Conservation (phyloP, 2,329 filamentous ascomycete genomes). For the Zalaria sp. region DNA sequence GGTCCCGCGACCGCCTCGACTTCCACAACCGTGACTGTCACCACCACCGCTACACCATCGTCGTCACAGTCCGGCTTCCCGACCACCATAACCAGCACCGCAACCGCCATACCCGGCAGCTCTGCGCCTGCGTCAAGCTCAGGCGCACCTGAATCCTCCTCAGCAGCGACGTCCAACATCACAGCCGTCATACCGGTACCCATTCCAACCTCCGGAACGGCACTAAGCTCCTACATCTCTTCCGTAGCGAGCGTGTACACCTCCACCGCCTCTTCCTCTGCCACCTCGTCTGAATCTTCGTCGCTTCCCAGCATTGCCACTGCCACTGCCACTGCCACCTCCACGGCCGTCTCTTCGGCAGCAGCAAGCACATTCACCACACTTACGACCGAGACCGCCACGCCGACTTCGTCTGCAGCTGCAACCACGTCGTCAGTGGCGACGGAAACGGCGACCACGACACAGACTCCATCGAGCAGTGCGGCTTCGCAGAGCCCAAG, state of each 20-base stretch:
- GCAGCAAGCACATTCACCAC: not conserved
- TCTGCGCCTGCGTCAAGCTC: not conserved
- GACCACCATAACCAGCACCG: not conserved
- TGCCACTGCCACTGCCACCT: not conserved
- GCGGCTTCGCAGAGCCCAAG: not conserved
- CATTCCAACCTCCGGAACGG: not conserved
- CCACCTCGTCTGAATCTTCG: not conserved
- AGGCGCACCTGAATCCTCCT: not conserved
- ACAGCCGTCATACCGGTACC: conserved; percentile 3
- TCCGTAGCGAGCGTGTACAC: conserved; percentile 1
- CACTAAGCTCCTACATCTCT: conserved; percentile 1
- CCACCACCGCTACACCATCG: not conserved
- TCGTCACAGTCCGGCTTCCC: not conserved
- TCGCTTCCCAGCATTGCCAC: not conserved
- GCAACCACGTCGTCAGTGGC: not conserved
- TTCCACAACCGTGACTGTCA: not conserved
- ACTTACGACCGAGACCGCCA: not conserved
- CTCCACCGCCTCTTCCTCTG: not conserved
- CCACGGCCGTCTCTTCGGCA: not conserved
- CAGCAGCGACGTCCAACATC: not conserved
- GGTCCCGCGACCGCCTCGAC: conserved; percentile 2
- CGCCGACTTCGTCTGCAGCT: not conserved
- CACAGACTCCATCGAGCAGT: too few species aligned
- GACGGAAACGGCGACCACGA: not conserved
- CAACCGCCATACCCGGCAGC: not conserved